Evolutionary conservation across 2,329 filamentous ascomycete genomes (phyloP), one percentile per base, ranked within the genome.

Genomic region (Arthrobotrys iridis): DNA sequence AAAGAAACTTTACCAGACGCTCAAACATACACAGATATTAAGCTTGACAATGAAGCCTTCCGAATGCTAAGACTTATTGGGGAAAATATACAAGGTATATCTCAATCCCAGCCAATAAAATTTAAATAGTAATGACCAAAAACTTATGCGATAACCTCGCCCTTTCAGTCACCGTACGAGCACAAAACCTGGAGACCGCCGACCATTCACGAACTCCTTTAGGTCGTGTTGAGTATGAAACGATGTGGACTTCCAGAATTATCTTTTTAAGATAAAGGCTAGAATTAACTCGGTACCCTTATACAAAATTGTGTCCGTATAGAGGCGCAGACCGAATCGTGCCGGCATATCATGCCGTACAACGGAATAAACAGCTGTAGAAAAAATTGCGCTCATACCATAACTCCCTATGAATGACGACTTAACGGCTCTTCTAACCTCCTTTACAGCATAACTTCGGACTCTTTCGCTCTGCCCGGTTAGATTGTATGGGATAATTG

Each of bases 1-100:
- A 74, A 74, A 30, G 70, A 74, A 33, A 62, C 28, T 10, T 24
- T 74, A 2, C 18, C 60, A 0, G 70, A 74, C n/a, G 43, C 70
- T 24, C 70, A 74, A 59, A 74, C 35, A 3, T 74, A 67, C 45
- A 74, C 70, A 4, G 70, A 74, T 55, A 74, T 74, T 46, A 74
- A 57, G 11, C 60, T 74, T 15, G 70, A 74, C 20, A 66, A 74
- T 40, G 70, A 74, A 33, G 43, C 70, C 13, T 45, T 66, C 18
- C 62, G 70, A 5, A 65, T 74, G 70, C 22, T 74, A 22, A 43
- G 60, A 46, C 70, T 62, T 30, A 66, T 74, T 20, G 70, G 70
- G 4, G 70, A 74, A 20, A 46, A 62, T 18, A 74, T 74, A 13
- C 62, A 66, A 40, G 70, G 70, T 74, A 67, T 11, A 28, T 30